Base-by-base conservation (phyloP, 1,139 yeast species). In the Blastobotrys arbuscula region DNA sequence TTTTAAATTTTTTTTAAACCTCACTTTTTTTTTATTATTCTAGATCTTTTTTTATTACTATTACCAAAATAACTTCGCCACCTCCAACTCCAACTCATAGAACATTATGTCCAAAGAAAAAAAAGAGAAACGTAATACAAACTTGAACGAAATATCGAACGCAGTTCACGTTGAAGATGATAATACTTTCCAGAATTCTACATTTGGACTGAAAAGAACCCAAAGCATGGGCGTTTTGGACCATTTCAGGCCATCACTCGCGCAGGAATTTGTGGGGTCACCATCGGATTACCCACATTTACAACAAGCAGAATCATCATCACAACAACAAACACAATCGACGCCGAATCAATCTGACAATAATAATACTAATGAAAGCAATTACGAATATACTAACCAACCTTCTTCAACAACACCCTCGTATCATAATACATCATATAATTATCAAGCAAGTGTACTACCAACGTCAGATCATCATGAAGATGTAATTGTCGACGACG, bases 191-290 rank as follows among this genome's bases (percentile, higher is more conserved):
- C 76, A 80, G 53, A 78, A 77, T 53, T 78, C 88, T 12, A 78
- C 94, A 2, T 88, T 84, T 65, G 82, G 82, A 59, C 71, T 88
- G 61, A 88, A 87, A 61, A 72, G 96, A 61, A 88, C 96, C 28
- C 76, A 94, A 60, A 84, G 95, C 7, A 74, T 87, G 75, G 96
- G 96, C 1, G 66, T 86, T 20, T 71, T 88, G 57, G 95, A 85
- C 61, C 86, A 82, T 57, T 84, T 77, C 59, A 39, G 54, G 24
- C 55, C 45, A 45, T 53, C 34, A 49, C 50, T 43, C 18, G 44
- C 42, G 9, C 16, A 41, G 9, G 56, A 57, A 24, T 35, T 56
- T 24, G 54, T 53, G 20, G 59, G 60, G 8, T 45, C 49, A 12
- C 44, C 46, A 41, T 49, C 48, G 12, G 61, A 59, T 44, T 58